These are phyloP conservation scores for Zoysia matrella DNA, from an alignment of 202 grass and related monocot genomes.

Conservation along the genomic window DNA sequence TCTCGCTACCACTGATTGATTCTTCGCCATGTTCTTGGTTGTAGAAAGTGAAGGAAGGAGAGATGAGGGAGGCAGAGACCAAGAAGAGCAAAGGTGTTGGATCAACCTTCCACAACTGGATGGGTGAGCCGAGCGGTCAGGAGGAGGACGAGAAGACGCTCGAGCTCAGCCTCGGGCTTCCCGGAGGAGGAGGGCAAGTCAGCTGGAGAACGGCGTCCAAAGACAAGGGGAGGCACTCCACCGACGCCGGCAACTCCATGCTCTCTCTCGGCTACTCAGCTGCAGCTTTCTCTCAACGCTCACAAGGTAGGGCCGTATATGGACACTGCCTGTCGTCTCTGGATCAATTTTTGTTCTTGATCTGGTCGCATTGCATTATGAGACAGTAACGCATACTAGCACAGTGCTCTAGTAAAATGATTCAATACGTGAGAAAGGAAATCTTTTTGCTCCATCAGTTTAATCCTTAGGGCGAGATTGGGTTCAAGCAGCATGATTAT, in stretches of 20 bases:
- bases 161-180: slow-evolving; percentile 83
- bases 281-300: slow-evolving; percentile 24
- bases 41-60: background rate
- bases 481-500: background rate
- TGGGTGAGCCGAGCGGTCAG: slow-evolving; percentile 15
- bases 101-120: slow-evolving; percentile 35
- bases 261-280: slow-evolving; percentile 55
- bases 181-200: slow-evolving; percentile 49
- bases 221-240: slow-evolving; percentile 35
- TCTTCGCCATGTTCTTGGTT: background rate
- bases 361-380: background rate
- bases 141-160: slow-evolving; percentile 68
- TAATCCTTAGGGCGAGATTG: background rate
- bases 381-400: background rate
- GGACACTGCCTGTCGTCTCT: background rate
- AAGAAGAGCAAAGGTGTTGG: slow-evolving; percentile 41
- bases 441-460: background rate
- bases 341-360: background rate
- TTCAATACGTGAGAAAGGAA: background rate
- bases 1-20: background rate
- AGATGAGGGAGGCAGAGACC: background rate
- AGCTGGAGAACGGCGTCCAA: slow-evolving; percentile 31
- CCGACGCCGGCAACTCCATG: slow-evolving; percentile 33
- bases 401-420: too few species aligned
- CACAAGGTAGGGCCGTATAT: slow-evolving; percentile 25